Evolutionary conservation across 2,329 filamentous ascomycete species (phyloP), one percentile per base, ranked within the genome.

Genomic region (Fusarium sp.): DNA sequence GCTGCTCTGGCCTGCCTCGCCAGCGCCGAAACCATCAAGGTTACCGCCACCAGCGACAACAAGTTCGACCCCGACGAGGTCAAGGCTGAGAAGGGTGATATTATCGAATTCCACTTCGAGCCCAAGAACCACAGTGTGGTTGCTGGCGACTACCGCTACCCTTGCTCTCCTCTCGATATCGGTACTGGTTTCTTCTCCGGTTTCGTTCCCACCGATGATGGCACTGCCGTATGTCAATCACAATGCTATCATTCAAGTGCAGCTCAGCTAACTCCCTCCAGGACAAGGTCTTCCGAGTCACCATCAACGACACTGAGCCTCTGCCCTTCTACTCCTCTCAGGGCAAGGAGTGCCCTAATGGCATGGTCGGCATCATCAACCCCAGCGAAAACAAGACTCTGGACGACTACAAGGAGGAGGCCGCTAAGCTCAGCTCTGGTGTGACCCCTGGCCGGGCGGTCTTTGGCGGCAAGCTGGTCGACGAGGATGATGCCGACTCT

Each of bases 321-420:
- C 74, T 77, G 8, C 71, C 73, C n/a, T 80, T 81, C 70, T 81
- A 80, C 66, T 81, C 79, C n/a, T 78, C 78, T 6, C 78, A 79
- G 42, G 77, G 73, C n/a, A 70, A 75, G 25, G 78, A 81, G 54
- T 81, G 79, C 62, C 61, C 78, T 18, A 58, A 68, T 11, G 80
- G 79, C 57, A 81, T 81, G 80, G 78, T 80, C n/a, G 80, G 78
- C 61, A 79, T 80, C 56, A 73, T 81, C 65, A 81, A 80, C 67
- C 75, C 76, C 20, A 72, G 67, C 44, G 65, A 56, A 38, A 71
- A 76, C 55, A 65, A 74, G 62, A 79, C 73, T 6, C 73, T 79
- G 2, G 71, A 69, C 18, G 72, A 77, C 46, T 81, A 80, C 69
- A 75, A 71, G 62, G 65, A 74, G 50, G 70, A 74, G 20, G 79